Percentiles rank a stretch among this genome's conserved stretches.
Evolutionary conservation across 2,329 filamentous ascomycete species (phyloP).

Genomic region (Diaporthe sp.): DNA sequence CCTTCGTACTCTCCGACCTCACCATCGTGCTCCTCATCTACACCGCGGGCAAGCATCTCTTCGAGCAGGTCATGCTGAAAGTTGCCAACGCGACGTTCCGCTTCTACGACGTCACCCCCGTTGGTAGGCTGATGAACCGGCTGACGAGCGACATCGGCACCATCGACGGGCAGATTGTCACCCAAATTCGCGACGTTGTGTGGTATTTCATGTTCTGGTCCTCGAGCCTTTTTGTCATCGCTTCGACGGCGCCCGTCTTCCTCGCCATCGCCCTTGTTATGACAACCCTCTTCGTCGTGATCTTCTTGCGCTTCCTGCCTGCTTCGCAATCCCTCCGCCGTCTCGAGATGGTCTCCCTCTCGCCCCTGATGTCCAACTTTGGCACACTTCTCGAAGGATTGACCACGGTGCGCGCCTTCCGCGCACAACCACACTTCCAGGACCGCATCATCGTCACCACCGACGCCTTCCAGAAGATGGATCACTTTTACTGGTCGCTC

Average conservation of each 20-base stretch:
- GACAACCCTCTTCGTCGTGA: constrained; percentile 76
- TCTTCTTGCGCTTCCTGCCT: constrained; percentile 84
- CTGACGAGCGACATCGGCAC: constrained; percentile 92
- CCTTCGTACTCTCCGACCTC: constrained; percentile 73
- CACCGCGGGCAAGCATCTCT: constrained; percentile 81
- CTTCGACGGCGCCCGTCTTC: constrained; percentile 82
- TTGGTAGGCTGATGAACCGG: constrained; percentile 92
- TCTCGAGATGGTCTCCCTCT: constrained; percentile 90
- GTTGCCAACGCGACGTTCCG: constrained; percentile 88
- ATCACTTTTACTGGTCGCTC: constrained; percentile 94
- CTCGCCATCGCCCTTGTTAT: constrained; percentile 79
- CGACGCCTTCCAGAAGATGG: constrained; percentile 92
- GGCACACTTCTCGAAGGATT: constrained; percentile 88
- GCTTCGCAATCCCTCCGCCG: constrained; percentile 86
- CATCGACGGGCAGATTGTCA: constrained; percentile 87
- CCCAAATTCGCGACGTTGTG: constrained; percentile 78
- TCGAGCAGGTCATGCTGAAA: constrained; percentile 77
- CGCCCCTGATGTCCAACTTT: constrained; percentile 92
- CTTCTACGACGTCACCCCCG: constrained; percentile 91
- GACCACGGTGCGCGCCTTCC: constrained; percentile 88
- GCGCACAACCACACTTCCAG: constrained; percentile 84
- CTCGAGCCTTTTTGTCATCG: constrained; percentile 82
- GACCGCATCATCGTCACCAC: constrained; percentile 84
- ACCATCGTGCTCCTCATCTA: constrained; percentile 85
- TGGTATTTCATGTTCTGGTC: constrained; percentile 80